Percentiles rank a stretch among this genome's conserved stretches.
Evolutionary conservation across 2,329 filamentous ascomycete species (phyloP).

Genomic region (Colletotrichum coccodes): DNA sequence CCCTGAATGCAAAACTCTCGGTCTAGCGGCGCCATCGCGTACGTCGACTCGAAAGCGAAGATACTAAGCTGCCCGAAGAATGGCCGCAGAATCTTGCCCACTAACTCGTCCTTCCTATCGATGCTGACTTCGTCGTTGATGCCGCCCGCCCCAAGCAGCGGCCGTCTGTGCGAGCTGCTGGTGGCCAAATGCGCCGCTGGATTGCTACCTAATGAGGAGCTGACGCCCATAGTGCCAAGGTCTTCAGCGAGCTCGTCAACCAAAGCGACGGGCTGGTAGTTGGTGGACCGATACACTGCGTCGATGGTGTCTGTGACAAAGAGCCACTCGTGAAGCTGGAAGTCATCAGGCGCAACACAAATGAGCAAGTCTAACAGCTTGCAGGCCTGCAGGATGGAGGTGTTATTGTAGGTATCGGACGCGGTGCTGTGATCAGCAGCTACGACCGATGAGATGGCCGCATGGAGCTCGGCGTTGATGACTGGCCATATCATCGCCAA

Average conservation of each 20-base stretch:
- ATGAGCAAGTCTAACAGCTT: constrained; percentile 93
- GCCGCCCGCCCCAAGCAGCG: constrained; percentile 61
- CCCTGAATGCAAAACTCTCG: constrained; percentile 69
- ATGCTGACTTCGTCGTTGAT: constrained; percentile 66
- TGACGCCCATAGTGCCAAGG: constrained; percentile 61
- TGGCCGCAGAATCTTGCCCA: constrained; percentile 82
- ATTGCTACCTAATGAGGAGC: constrained; percentile 46
- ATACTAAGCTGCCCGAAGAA: constrained; percentile 95
- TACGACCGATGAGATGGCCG: constrained; percentile 79
- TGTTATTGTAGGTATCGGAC: constrained; percentile 79
- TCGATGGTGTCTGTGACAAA: constrained; percentile 98
- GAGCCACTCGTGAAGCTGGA: constrained; percentile 98
- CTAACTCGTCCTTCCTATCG: constrained; percentile 74
- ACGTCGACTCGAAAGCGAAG: constrained; percentile 91
- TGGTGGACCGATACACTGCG: constrained; percentile 83
- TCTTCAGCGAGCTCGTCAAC: constrained; percentile 87
- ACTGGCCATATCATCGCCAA: constrained; percentile 90
- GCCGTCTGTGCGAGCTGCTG: constrained; percentile 52
- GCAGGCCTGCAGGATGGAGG: constrained; percentile 87
- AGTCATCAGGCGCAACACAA: constrained; percentile 89
- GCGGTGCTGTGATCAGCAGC: constrained; percentile 71
- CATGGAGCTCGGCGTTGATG: constrained; percentile 86
- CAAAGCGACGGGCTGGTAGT: constrained; percentile 77
- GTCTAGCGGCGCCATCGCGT: constrained; percentile 81
- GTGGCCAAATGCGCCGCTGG: constrained; percentile 48